A percentile compares a stretch with the other conserved stretches of the same genome.
phyloP scores from a whole-genome alignment of 2,329 filamentous ascomycete species.

The Lachnellula subtilissima region DNA sequence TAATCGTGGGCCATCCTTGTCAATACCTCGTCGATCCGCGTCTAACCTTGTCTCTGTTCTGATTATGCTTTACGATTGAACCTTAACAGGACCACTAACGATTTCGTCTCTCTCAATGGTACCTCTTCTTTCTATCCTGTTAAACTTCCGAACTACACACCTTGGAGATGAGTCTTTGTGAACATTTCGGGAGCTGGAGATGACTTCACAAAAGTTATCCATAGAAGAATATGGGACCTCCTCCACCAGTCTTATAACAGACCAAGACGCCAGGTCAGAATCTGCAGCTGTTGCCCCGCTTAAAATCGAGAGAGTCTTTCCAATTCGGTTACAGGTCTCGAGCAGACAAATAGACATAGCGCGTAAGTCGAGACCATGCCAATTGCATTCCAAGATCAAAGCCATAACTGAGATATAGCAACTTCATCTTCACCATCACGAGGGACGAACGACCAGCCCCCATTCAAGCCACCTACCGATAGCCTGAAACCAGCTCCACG shows the following conservation, averaged over 20 bases:
- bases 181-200: neutral
- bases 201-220: neutral
- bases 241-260: neutral
- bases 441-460: too few relatives aligned
- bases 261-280: neutral
- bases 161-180: neutral
- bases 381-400: too few relatives aligned
- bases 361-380: neutral
- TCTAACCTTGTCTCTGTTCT: too few relatives aligned
- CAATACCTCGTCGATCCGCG: too few relatives aligned
- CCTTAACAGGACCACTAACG: too few relatives aligned
- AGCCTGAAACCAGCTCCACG: neutral
- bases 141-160: neutral
- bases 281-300: neutral
- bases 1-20: too few relatives aligned
- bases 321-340: constrained; percentile 4
- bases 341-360: neutral
- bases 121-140: too few relatives aligned
- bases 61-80: too few relatives aligned
- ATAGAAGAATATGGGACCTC: neutral
- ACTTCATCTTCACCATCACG: neutral
- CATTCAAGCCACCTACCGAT: too few relatives aligned
- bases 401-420: neutral
- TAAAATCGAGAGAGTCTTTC: constrained; percentile 10
- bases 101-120: too few relatives aligned